Percentiles rank a stretch among this genome's conserved stretches.
phyloP scores from a whole-genome alignment of 75 land plant species.

The Sequoia sempervirens region DNA sequence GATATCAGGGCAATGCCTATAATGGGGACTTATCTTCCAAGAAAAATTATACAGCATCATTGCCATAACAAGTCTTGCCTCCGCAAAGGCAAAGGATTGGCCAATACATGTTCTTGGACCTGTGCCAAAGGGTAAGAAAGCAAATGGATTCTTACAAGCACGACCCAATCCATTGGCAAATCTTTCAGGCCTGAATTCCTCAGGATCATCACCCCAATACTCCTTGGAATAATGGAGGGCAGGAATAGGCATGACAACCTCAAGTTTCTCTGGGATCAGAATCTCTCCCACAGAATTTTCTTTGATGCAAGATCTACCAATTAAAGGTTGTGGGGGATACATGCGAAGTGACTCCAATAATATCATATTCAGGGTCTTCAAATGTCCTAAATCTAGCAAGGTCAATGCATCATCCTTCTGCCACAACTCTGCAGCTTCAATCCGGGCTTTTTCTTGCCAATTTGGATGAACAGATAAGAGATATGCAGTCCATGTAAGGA shows the following conservation, averaged over 20 bases:
- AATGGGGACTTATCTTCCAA: constrained; percentile 30
- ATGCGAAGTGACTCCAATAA: constrained; percentile 29
- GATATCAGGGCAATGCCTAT: constrained; percentile 36
- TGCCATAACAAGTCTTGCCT: constrained; percentile 30
- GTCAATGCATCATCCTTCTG: constrained; percentile 10
- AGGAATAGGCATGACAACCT: constrained; percentile 30
- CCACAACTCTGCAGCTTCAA: constrained; percentile 13
- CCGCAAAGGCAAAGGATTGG: constrained; percentile 31
- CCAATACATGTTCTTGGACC: constrained; percentile 56
- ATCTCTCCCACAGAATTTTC: constrained; percentile 28
- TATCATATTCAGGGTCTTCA: constrained; percentile 32
- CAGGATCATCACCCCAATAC: constrained; percentile 38
- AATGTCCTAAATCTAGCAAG: constrained; percentile 17
- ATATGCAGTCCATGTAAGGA: constrained; percentile 41
- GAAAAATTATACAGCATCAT: constrained; percentile 28
- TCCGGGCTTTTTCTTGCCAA: constrained; percentile 41
- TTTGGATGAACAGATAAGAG: constrained; percentile 28
- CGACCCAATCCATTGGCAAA: constrained; percentile 31
- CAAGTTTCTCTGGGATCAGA: constrained; percentile 26
- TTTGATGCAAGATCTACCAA: constrained; percentile 25
- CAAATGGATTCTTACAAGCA: constrained; percentile 14
- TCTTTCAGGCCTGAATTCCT: constrained; percentile 29
- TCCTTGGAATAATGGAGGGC: constrained; percentile 20
- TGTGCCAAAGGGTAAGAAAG: constrained; percentile 40
- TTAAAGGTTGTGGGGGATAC: constrained; percentile 40